phyloP scores from a whole-genome alignment of 2,329 filamentous ascomycete genomes.

The Talaromyces sp. region DNA sequence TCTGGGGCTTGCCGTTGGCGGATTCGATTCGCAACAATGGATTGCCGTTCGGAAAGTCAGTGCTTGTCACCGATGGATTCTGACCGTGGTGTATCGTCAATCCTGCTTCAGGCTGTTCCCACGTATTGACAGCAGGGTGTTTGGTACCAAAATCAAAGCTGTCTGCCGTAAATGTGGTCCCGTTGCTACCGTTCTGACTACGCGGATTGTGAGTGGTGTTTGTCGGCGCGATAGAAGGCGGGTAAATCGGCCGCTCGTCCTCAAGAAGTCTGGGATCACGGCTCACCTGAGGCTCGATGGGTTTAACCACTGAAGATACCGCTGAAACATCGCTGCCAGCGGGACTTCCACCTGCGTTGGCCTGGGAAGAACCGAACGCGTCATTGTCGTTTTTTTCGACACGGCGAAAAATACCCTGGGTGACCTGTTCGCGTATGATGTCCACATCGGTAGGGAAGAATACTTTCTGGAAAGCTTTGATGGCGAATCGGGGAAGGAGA shows the following conservation, averaged over 20 bases:
- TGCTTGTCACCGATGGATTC: conserved; percentile 79
- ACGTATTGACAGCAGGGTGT: conserved; percentile 41
- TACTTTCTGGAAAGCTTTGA: conserved; percentile 88
- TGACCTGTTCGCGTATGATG: conserved; percentile 89
- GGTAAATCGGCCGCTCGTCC: conserved; percentile 88
- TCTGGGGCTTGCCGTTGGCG: conserved; percentile 33
- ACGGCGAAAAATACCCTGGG: conserved; percentile 52
- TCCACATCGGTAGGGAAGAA: conserved; percentile 92
- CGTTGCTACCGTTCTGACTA: conserved; percentile 89
- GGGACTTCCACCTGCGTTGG: conserved; percentile 8
- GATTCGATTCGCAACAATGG: conserved; percentile 82
- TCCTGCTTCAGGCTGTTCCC: conserved; percentile 37
- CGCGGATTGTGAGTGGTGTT: conserved; percentile 73
- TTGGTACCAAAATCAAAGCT: conserved; percentile 41
- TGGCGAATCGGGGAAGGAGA: conserved; percentile 78
- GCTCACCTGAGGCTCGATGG: conserved; percentile 55
- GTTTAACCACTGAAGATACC: conserved; percentile 41
- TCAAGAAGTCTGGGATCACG: conserved; percentile 70
- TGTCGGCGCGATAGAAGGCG: conserved; percentile 78
- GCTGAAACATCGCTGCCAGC: conserved; percentile 40
- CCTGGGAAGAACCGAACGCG: conserved; percentile 47
- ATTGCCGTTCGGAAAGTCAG: conserved; percentile 87
- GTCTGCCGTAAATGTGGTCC: conserved; percentile 74
- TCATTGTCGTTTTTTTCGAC: conserved; percentile 41
- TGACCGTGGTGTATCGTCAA: conserved; percentile 69